A percentile compares a stretch with the other conserved stretches of the same genome.
Conservation (phyloP, 768 basidiomycete genomes). For the Suillus fuscotomentosus region DNA sequence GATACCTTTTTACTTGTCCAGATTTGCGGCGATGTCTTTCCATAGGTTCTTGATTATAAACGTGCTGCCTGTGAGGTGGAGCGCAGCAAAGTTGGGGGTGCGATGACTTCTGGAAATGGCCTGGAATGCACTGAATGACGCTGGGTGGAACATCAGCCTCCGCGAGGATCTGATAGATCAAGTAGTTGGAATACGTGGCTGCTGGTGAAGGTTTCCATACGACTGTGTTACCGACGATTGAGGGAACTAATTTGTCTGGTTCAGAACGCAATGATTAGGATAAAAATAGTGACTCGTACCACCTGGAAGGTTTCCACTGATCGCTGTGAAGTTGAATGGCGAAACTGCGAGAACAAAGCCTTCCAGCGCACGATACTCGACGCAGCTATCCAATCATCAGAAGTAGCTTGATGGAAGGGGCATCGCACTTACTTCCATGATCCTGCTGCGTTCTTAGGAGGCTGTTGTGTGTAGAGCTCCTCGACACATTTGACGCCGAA, state of each 20-base stretch:
- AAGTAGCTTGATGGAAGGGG: background rate
- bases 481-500: conserved; percentile 98
- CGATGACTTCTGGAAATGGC: conserved; percentile 80
- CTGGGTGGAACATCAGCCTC: conserved; percentile 94
- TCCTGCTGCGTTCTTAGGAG: conserved; percentile 79
- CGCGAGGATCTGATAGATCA: conserved; percentile 84
- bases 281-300: conserved; percentile 28
- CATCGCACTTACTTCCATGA: conserved; percentile 83
- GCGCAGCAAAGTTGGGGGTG: conserved; percentile 74
- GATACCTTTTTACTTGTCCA: conserved; percentile 89
- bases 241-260: too few species aligned
- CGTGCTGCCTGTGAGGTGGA: conserved; percentile 98
- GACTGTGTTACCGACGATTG: too few species aligned
- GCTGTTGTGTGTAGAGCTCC: conserved; percentile 90
- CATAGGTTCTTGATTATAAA: conserved; percentile 93
- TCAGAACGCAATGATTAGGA: too few species aligned
- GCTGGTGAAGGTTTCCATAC: conserved; percentile 27
- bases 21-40: conserved; percentile 89
- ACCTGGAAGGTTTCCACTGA: conserved; percentile 91
- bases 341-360: conserved; percentile 98
- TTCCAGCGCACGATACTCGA: conserved; percentile 50
- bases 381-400: conserved; percentile 38
- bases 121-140: conserved; percentile 96
- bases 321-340: conserved; percentile 98
- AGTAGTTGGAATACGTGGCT: conserved; percentile 93